These are phyloP conservation scores for Ochromonas danica DNA, from an alignment of 108 stramenopile genomes.

Conservation along the genomic window DNA sequence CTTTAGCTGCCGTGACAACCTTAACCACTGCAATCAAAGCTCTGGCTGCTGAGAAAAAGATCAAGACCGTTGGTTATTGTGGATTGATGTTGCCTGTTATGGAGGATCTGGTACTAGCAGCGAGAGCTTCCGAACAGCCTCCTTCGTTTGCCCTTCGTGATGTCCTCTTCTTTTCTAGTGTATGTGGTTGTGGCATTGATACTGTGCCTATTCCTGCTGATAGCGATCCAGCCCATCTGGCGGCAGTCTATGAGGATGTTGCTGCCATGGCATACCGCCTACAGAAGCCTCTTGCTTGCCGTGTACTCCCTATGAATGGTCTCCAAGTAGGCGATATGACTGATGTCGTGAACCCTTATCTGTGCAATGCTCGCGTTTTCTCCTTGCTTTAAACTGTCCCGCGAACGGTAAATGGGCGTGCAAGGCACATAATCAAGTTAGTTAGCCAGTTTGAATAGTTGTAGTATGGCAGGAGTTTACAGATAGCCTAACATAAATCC, in stretches of 20 bases:
- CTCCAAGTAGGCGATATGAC: constrained; percentile 3
- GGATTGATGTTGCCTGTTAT: constrained; percentile 46
- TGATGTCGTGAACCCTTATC: constrained; percentile 27
- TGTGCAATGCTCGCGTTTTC: constrained; percentile 25
- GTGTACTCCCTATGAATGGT: constrained; percentile 23
- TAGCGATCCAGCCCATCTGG: neutral
- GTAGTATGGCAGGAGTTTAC: too few species aligned
- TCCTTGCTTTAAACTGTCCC: neutral
- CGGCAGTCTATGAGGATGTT: constrained; percentile 35
- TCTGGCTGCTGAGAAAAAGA: neutral
- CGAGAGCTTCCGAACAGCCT: neutral
- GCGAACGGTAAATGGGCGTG: too few species aligned
- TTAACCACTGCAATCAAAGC: neutral
- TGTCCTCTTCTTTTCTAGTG: constrained; percentile 38
- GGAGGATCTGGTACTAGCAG: constrained; percentile 42
- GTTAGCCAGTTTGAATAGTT: too few species aligned
- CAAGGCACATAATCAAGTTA: too few species aligned
- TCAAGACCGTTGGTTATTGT: constrained; percentile 23
- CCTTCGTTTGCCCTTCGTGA: constrained; percentile 27
- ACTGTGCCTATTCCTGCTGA: constrained; percentile 40
- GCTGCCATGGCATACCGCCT: constrained; percentile 29
- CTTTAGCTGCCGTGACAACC: neutral
- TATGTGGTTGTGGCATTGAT: constrained; percentile 45
- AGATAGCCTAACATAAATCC: too few species aligned
- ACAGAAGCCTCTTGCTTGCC: constrained; percentile 43